Conservation (phyloP, 345 rosid genomes). For the Populus pruinosa region DNA sequence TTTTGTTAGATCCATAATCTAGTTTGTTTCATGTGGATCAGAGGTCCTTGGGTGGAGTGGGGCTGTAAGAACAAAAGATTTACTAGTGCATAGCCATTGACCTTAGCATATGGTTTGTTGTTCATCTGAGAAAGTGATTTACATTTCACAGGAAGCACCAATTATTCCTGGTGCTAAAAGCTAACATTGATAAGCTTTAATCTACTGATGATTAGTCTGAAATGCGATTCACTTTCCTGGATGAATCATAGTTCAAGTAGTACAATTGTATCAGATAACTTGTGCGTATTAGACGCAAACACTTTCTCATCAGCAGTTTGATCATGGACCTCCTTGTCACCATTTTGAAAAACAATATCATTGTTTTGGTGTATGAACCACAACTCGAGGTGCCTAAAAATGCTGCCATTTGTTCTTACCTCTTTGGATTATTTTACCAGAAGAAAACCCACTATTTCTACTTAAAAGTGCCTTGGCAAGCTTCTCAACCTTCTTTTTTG, state of each 20-base stretch:
- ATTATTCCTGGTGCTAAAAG: background rate
- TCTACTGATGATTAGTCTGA: background rate
- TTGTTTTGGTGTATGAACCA: too few relatives aligned
- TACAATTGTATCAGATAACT: background rate
- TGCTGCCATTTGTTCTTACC: background rate
- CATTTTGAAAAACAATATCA: too few relatives aligned
- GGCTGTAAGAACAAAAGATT: background rate
- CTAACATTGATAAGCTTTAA: background rate
- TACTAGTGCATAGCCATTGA: background rate
- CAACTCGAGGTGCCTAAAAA: too few relatives aligned
- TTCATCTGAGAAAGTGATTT: background rate
- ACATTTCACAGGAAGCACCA: background rate
- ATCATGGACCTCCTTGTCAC: too few relatives aligned
- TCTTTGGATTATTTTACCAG: too few relatives aligned
- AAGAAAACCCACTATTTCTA: background rate
- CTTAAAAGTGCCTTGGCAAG: background rate
- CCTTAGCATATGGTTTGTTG: background rate
- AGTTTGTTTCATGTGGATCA: too few relatives aligned
- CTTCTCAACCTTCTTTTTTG: background rate
- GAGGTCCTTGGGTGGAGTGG: background rate
- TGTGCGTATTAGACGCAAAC: background rate
- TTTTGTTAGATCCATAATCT: too few relatives aligned
- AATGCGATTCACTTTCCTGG: background rate
- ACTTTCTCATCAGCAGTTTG: too few relatives aligned
- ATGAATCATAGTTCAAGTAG: background rate